These are phyloP conservation scores for Aspergillus cavernicola DNA, from an alignment of 495 filamentous ascomycete genomes.

Conservation along the genomic window DNA sequence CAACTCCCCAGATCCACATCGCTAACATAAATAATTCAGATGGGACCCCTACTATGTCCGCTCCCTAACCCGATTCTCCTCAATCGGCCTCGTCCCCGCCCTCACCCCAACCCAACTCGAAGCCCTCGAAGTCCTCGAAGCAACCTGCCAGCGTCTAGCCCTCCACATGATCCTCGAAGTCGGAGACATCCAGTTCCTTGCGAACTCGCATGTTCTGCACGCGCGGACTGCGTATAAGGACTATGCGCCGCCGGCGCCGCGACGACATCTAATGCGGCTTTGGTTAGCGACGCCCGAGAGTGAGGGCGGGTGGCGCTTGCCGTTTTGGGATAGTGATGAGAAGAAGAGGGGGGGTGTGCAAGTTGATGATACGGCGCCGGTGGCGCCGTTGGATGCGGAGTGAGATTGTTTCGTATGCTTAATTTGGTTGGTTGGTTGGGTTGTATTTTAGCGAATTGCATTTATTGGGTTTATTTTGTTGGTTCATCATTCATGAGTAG, in stretches of 20 bases:
- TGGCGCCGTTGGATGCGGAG: constrained; percentile 68
- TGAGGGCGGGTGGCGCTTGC: constrained; percentile 83
- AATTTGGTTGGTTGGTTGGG: neutral
- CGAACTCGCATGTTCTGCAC: constrained; percentile 66
- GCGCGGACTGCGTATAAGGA: constrained; percentile 66
- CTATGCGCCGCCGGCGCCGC: constrained; percentile 56
- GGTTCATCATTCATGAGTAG: neutral
- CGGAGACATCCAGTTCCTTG: constrained; percentile 75
- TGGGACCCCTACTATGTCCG: constrained; percentile 80
- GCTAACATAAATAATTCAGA: constrained; percentile 43
- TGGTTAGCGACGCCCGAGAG: constrained; percentile 78
- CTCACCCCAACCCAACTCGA: constrained; percentile 60
- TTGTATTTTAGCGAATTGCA: constrained; percentile 5
- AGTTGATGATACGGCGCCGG: constrained; percentile 70
- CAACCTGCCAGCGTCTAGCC: constrained; percentile 58
- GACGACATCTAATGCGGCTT: constrained; percentile 76
- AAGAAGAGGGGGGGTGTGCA: constrained; percentile 86
- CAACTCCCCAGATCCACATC: no score
- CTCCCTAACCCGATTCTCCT: constrained; percentile 62
- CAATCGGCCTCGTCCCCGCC: constrained; percentile 61
- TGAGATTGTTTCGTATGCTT: constrained; percentile 25
- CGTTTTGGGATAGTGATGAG: constrained; percentile 74
- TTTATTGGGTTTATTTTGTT: neutral
- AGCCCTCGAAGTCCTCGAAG: constrained; percentile 63
- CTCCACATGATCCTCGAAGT: constrained; percentile 77